These are phyloP conservation scores for Sporothrix curviconia DNA, from an alignment of 2,329 filamentous ascomycete species.

Conservation along the genomic window DNA sequence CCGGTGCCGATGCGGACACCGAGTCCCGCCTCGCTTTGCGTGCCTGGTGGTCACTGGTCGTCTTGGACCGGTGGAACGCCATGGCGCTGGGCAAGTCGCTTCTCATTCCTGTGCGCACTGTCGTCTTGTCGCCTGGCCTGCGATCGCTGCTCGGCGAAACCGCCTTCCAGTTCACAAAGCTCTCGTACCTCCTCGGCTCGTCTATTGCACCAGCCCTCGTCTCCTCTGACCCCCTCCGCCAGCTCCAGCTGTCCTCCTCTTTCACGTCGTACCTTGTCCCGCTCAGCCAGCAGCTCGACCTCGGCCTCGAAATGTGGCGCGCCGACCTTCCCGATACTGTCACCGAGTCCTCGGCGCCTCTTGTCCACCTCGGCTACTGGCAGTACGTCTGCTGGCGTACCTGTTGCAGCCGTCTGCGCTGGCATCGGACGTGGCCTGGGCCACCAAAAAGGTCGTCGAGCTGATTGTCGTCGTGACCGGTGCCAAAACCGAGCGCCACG, in stretches of 20 bases:
- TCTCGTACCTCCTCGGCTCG: slow-evolving; percentile 42
- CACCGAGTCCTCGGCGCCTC: slow-evolving; percentile 43
- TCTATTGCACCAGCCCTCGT: slow-evolving; percentile 29
- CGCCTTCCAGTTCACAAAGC: slow-evolving; percentile 59
- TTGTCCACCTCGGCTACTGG: slow-evolving; percentile 64
- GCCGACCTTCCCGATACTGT: slow-evolving; percentile 55
- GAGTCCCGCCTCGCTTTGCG: slow-evolving; percentile 58
- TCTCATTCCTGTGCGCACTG: slow-evolving; percentile 55
- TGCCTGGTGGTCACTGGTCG: slow-evolving; percentile 66
- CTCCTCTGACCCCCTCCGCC: not conserved
- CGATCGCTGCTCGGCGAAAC: slow-evolving; percentile 54
- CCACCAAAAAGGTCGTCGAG: slow-evolving; percentile 51
- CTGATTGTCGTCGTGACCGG: slow-evolving; percentile 43
- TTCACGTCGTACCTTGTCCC: slow-evolving; percentile 24
- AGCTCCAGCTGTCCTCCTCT: not conserved
- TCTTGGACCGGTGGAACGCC: slow-evolving; percentile 68
- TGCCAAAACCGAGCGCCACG: not conserved
- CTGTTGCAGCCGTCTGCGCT: slow-evolving; percentile 51
- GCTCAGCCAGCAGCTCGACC: slow-evolving; percentile 44
- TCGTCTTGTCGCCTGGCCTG: slow-evolving; percentile 54
- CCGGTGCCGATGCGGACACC: slow-evolving; percentile 34
- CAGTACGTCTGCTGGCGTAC: slow-evolving; percentile 58
- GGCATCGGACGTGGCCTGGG: slow-evolving; percentile 52
- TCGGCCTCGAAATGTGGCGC: slow-evolving; percentile 59
- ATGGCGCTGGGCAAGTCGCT: slow-evolving; percentile 57